These are phyloP conservation scores for Nitzschia sp. DNA, from an alignment of 108 stramenopile species.

Conservation along the genomic window DNA sequence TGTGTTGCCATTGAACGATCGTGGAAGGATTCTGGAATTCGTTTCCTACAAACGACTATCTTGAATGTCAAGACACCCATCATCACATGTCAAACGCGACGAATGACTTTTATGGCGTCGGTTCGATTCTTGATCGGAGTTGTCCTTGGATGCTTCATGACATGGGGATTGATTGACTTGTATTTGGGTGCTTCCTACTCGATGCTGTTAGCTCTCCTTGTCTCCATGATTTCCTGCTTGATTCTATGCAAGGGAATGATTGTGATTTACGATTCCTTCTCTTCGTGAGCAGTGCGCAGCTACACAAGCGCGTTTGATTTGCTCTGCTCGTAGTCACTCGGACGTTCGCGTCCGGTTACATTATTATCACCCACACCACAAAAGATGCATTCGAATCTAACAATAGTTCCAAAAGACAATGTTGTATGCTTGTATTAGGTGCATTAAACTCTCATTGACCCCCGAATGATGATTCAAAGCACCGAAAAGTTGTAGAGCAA, in stretches of 20 bases:
- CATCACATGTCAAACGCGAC: conserved; percentile 1
- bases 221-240: conserved; percentile 14
- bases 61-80: not conserved
- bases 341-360: too few species aligned
- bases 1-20: not conserved
- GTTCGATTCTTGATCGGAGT: conserved; percentile 17
- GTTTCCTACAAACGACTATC: not conserved
- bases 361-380: too few species aligned
- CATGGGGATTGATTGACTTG: conserved; percentile 18
- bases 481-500: too few species aligned
- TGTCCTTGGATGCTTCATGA: conserved; percentile 24
- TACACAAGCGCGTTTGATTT: too few species aligned
- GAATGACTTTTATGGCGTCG: conserved; percentile 15
- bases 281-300: too few species aligned
- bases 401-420: too few species aligned
- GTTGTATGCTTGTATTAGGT: too few species aligned
- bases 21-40: not conserved
- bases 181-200: conserved; percentile 4
- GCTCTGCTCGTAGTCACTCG: too few species aligned
- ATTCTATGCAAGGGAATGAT: conserved; percentile 24
- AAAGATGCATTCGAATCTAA: too few species aligned
- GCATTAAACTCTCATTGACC: too few species aligned
- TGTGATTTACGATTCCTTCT: conserved; percentile 20
- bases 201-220: not conserved
- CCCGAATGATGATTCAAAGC: too few species aligned